phyloP scores from a whole-genome alignment of 169 alveolate species.

The Besnoitia besnoiti region DNA sequence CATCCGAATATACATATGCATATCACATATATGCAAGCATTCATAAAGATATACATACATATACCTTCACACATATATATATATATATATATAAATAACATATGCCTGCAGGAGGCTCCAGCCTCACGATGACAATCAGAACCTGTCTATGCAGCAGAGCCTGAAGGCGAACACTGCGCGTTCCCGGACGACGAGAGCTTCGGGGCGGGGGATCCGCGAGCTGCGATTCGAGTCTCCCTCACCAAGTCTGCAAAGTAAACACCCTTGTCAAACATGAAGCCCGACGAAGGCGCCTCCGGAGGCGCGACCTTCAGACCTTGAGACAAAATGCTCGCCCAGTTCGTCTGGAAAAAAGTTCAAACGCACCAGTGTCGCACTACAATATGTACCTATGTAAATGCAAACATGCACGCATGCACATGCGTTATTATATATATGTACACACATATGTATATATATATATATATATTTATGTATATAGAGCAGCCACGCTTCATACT shows the following conservation, averaged over 20 bases:
- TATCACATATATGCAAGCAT: too few species aligned
- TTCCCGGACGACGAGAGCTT: too few species aligned
- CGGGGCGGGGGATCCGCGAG: too few species aligned
- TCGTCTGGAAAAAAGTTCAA: slow-evolving; percentile 69
- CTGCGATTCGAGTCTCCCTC: too few species aligned
- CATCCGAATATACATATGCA: too few species aligned
- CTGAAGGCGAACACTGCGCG: too few species aligned
- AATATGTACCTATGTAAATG: too few species aligned
- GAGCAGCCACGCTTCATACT: not conserved
- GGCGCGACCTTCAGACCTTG: slow-evolving; percentile 93
- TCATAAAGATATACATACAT: not conserved
- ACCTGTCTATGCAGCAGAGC: too few species aligned
- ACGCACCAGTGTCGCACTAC: not conserved
- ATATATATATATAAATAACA: not conserved
- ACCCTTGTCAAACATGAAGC: slow-evolving; percentile 94
- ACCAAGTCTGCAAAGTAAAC: slow-evolving; percentile 92
- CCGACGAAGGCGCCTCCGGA: slow-evolving; percentile 92
- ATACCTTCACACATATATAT: not conserved
- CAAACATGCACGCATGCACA: too few species aligned
- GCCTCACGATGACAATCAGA: not conserved
- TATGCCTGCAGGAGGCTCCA: not conserved
- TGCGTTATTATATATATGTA: not conserved
- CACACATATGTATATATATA: not conserved
- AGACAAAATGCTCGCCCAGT: slow-evolving; percentile 88
- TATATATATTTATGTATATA: not conserved